These are phyloP conservation scores for Paraphoma sp. DNA, from an alignment of 2,329 filamentous ascomycete genomes.

Conservation along the genomic window DNA sequence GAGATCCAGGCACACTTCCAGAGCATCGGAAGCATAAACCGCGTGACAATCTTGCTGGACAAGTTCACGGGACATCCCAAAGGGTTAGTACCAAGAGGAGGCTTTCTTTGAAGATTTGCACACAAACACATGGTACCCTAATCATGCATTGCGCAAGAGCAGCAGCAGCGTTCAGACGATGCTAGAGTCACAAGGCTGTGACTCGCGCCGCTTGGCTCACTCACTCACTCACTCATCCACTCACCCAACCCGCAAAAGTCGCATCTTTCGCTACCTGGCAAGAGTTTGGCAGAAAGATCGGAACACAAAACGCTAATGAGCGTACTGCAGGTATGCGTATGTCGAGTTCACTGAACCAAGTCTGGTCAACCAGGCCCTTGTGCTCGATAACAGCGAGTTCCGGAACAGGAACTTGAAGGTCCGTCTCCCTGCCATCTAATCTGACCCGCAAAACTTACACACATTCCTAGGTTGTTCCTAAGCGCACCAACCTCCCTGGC, in stretches of 20 bases:
- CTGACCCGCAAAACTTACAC: slow-evolving; percentile 23
- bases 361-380: slow-evolving; percentile 89
- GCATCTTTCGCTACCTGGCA: slow-evolving; percentile 63
- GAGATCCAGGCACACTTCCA: slow-evolving; percentile 99
- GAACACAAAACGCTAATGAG: slow-evolving; percentile 52
- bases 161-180: not conserved
- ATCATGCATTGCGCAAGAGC: not conserved
- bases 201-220: slow-evolving; percentile 3
- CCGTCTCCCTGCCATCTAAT: not conserved
- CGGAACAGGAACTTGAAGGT: slow-evolving; percentile 96
- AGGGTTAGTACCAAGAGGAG: slow-evolving; percentile 71
- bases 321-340: slow-evolving; percentile 84
- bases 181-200: slow-evolving; percentile 4
- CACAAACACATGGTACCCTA: not conserved
- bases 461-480: slow-evolving; percentile 72
- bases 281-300: slow-evolving; percentile 60
- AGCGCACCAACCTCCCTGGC: slow-evolving; percentile 94
- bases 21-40: slow-evolving; percentile 95
- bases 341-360: slow-evolving; percentile 97
- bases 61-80: slow-evolving; percentile 99
- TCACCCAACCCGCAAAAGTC: slow-evolving; percentile 1
- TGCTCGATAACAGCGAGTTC: slow-evolving; percentile 95
- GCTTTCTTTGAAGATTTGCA: slow-evolving; percentile 37
- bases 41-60: slow-evolving; percentile 95
- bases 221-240: not conserved